Percentiles rank a stretch among this genome's conserved stretches.
phyloP scores from a whole-genome alignment of 2,329 filamentous ascomycete genomes.

The Diplodia scrobiculata region DNA sequence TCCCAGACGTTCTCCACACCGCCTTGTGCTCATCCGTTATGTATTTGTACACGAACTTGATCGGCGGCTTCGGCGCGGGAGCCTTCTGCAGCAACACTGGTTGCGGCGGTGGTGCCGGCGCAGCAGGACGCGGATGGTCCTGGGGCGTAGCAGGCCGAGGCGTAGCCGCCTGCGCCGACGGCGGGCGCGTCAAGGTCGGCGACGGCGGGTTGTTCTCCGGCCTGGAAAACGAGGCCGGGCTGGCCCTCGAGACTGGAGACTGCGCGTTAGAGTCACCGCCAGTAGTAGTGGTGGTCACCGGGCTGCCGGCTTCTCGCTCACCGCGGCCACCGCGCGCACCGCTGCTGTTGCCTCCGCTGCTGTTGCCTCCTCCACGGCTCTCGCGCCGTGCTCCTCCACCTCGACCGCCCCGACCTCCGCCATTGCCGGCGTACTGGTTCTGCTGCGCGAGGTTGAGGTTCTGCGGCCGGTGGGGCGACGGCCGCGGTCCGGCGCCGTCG shows the following conservation, averaged over 20 bases:
- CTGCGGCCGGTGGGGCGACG: slow-evolving; percentile 56
- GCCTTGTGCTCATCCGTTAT: slow-evolving; percentile 70
- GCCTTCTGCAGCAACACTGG: background rate
- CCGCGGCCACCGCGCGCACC: slow-evolving; percentile 33
- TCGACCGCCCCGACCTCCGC: slow-evolving; percentile 28
- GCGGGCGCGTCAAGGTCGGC: slow-evolving; percentile 21
- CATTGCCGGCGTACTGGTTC: slow-evolving; percentile 41
- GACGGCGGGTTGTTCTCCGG: slow-evolving; percentile 15
- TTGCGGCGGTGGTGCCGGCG: slow-evolving; percentile 6
- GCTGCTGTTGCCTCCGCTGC: background rate
- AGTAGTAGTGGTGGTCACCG: background rate
- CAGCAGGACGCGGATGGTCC: slow-evolving; percentile 15
- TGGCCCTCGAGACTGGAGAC: slow-evolving; percentile 26
- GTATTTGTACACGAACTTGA: slow-evolving; percentile 69
- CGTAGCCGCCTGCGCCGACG: slow-evolving; percentile 36
- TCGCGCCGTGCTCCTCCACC: slow-evolving; percentile 30
- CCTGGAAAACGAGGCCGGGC: slow-evolving; percentile 16
- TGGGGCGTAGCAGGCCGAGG: slow-evolving; percentile 30
- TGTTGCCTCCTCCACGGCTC: slow-evolving; percentile 34
- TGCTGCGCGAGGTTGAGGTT: slow-evolving; percentile 57
- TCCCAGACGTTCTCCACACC: slow-evolving; percentile 68
- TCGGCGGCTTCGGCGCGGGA: slow-evolving; percentile 19
- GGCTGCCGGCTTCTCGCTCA: slow-evolving; percentile 27
- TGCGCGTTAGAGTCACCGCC: slow-evolving; percentile 27
- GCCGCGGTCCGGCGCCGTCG: slow-evolving; percentile 44